These are phyloP conservation scores for Aspergillus incahuasiensis DNA, from an alignment of 495 filamentous ascomycete genomes.

Conservation along the genomic window DNA sequence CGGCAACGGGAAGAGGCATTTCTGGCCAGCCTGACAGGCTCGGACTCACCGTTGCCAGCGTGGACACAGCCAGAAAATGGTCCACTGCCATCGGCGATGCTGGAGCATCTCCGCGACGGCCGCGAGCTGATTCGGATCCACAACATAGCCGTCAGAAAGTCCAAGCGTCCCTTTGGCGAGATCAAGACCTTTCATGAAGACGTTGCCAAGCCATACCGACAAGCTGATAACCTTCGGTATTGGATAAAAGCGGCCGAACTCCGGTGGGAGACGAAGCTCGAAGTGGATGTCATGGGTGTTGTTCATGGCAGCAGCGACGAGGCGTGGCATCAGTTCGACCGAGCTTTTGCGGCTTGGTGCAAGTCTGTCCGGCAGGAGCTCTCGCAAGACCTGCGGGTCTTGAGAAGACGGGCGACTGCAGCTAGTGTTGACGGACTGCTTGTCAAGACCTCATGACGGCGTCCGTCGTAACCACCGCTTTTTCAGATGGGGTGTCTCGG, in stretches of 20 bases:
- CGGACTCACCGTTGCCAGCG: constrained; percentile 54
- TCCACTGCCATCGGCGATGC: constrained; percentile 67
- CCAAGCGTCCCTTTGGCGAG: constrained; percentile 80
- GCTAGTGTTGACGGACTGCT: constrained; percentile 16
- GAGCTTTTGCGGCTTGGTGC: constrained; percentile 75
- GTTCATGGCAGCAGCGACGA: constrained; percentile 61
- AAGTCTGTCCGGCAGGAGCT: constrained; percentile 73
- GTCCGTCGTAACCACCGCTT: not conserved
- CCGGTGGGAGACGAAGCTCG: constrained; percentile 83
- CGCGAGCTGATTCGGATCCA: constrained; percentile 79
- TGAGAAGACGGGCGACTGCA: constrained; percentile 11
- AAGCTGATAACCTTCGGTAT: constrained; percentile 87
- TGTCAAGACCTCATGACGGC: constrained; percentile 5
- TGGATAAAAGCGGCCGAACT: constrained; percentile 96
- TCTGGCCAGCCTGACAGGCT: constrained; percentile 55
- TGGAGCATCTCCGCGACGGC: constrained; percentile 70
- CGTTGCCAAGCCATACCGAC: constrained; percentile 88
- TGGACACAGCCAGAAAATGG: constrained; percentile 60
- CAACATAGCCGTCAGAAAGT: constrained; percentile 81
- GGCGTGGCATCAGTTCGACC: constrained; percentile 77
- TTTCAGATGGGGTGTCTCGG: not conserved
- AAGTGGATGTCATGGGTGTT: constrained; percentile 81
- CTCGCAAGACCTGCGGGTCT: constrained; percentile 22
- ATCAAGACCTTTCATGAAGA: constrained; percentile 86
- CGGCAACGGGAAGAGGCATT: constrained; percentile 80